Evolutionary conservation across 257 asterid species (phyloP), one percentile per base, ranked within the genome.

Genomic region (Plectranthus barbatus): DNA sequence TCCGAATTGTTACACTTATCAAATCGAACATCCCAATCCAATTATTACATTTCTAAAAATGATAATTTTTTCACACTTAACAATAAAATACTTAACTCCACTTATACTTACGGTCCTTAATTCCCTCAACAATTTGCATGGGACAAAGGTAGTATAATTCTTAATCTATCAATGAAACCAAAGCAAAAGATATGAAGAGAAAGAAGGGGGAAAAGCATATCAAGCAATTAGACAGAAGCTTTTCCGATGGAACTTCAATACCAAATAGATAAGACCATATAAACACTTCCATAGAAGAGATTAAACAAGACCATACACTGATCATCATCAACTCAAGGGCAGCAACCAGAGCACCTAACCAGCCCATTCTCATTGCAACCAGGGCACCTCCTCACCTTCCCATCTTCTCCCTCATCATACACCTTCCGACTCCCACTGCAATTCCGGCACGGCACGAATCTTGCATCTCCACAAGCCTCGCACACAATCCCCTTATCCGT

Each of bases 311-410:
- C 63, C 61, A 60, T 7, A n/a, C n/a, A n/a, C n/a, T n/a, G n/a
- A n/a, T n/a, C n/a, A n/a, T n/a, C n/a, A n/a, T n/a, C n/a, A 69
- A 63, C 41, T 84, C 83, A 86, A 60, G 76, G 82, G 79, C 81
- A 84, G 76, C 98, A 91, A 18, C 77, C 62, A 0, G 84, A 78
- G 83, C 98, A 91, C 55, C 96, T 76, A 68, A 84, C 51, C 64
- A 91, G 64, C 71, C 96, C 98, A 74, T 91, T 91, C 83, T 91
- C 96, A 12, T 91, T 88, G 82, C 98, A 91, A 39, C 61, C 47
- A 0, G 77, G 77, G 49, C 98, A 91, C 71, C 79, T 84, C 70
- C 62, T 79, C 70, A 78, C 61, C 62, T 49, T 75, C 66, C 85
- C 83, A 57, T 83, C 92, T 14, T 74, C 83, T 60, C 78, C 84